Conservation (phyloP, 441 rosid species). For the Pelargonium myrrhifolium region DNA sequence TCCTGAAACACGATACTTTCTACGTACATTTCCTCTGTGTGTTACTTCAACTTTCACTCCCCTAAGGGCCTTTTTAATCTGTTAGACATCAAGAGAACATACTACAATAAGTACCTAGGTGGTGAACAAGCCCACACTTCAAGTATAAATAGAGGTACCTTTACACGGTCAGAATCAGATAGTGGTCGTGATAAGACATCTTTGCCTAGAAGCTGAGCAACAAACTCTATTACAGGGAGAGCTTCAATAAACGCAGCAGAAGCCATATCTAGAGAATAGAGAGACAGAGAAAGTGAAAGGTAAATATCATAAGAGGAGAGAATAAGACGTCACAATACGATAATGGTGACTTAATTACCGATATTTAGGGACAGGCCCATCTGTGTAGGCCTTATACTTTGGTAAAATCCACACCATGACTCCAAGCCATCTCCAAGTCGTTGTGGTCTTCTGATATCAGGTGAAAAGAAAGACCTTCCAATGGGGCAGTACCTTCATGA, state of each 20-base stretch:
- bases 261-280: conserved; percentile 60
- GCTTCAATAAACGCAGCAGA: conserved; percentile 97
- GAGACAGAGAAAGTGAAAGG: neutral
- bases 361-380: conserved; percentile 93
- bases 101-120: conserved; percentile 10
- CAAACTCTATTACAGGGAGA: conserved; percentile 86
- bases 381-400: conserved; percentile 95
- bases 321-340: neutral
- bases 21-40: conserved; percentile 74
- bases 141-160: conserved; percentile 37
- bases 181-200: conserved; percentile 69
- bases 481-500: conserved; percentile 60
- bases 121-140: conserved; percentile 1
- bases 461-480: conserved; percentile 91
- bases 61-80: conserved; percentile 86
- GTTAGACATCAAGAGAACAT: conserved; percentile 17
- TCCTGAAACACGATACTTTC: conserved; percentile 95
- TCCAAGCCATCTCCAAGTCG: conserved; percentile 91
- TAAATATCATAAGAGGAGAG: neutral
- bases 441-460: conserved; percentile 63
- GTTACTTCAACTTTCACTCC: conserved; percentile 99
- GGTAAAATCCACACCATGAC: conserved; percentile 97
- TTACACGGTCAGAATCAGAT: conserved; percentile 89
- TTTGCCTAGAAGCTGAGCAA: conserved; percentile 80
- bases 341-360: conserved; percentile 33